These are phyloP conservation scores for Elongisporangium undulatum DNA, from an alignment of 352 stramenopile species.

Conservation along the genomic window DNA sequence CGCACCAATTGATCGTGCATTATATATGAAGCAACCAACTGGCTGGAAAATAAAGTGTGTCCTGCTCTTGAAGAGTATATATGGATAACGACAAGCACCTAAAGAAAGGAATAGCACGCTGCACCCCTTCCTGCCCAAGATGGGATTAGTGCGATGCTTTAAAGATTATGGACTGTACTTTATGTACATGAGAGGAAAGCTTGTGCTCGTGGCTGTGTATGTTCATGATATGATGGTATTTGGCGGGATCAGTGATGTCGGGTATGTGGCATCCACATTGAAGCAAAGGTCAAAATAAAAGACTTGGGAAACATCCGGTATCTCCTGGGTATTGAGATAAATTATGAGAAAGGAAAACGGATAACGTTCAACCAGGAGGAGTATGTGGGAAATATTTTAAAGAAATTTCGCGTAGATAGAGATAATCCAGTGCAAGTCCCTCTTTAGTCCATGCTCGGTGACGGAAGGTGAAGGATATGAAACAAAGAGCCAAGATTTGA, in stretches of 20 bases:
- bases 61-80: conserved; percentile 3
- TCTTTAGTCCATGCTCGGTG: not conserved
- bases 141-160: not conserved
- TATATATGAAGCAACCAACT: not conserved
- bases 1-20: conserved; percentile 1
- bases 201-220: not conserved
- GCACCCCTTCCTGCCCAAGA: not conserved
- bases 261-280: not conserved
- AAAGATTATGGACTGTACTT: not conserved
- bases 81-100: conserved; percentile 1
- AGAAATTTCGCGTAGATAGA: not conserved
- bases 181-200: not conserved
- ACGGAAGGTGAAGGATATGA: not conserved
- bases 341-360: not conserved
- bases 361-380: not conserved
- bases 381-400: not conserved
- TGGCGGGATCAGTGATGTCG: not conserved
- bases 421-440: not conserved
- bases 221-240: not conserved
- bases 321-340: not conserved
- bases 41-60: not conserved
- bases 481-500: not conserved
- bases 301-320: not conserved
- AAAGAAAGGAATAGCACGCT: conserved; percentile 2
- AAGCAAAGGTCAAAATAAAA: not conserved